Evolutionary conservation across 2,329 filamentous ascomycete species (phyloP), one percentile per base, ranked within the genome.

Genomic region (Cladosporium sp.): DNA sequence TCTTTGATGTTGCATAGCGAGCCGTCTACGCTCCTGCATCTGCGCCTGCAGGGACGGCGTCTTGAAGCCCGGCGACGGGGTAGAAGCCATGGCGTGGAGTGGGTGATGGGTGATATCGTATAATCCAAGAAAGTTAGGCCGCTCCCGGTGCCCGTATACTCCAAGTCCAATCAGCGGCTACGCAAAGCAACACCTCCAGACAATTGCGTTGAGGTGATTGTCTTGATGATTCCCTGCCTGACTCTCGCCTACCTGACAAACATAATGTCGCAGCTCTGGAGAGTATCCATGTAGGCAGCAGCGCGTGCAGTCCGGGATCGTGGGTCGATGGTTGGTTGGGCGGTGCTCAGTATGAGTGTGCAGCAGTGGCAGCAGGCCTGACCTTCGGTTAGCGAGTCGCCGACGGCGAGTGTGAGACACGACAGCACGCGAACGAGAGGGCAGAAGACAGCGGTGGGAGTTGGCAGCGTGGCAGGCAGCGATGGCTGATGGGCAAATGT

Each of bases 121-220:
- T 47, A 30, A 17, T 40, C 38, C 47, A 28, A 14, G 28, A 49
- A 36, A 8, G 3, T 34, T 17, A 20, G 37, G 52, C n/a, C n/a
- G n/a, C n/a, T n/a, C n/a, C n/a, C 42, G 42, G 38, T 56, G 54
- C 11, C 5, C 2, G 15, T 15, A 25, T 25, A 47, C n/a, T 45
- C 25, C 25, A 20, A 55, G 36, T 56, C 54, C 54, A 49, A 49
- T 49, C 34, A 56, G 42, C 42, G 22, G 20, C n/a, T 30, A 42
- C 28, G 54, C 11, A 47, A 49, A 20, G 54, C 25, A 49, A 49
- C 38, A 19, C 49, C 17, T 47, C 36, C 34, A 39, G 54, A 49
- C 42, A 49, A 39, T 56, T 49, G 52, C 34, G 54, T 49, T 49
- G 54, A 56, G 42, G 30, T 25, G 54, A 40, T 56, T 49, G 42